Percentiles rank a stretch among this genome's conserved stretches.
Conservation (phyloP, 495 filamentous ascomycete species). For the Penicillium egyptiacum region DNA sequence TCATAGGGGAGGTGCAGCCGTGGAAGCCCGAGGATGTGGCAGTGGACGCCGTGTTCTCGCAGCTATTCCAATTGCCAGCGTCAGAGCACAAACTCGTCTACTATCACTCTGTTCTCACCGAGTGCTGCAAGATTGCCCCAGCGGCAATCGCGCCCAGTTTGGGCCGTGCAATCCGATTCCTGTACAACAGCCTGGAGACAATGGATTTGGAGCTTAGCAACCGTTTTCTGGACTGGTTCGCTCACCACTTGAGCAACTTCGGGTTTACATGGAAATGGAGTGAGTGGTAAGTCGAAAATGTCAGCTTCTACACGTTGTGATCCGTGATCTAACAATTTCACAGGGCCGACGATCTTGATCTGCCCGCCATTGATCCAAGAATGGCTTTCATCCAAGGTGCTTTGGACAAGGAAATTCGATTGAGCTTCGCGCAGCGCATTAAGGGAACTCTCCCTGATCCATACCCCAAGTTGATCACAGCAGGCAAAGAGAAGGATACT, state of each 20-base stretch:
- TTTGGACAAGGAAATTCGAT: slow-evolving; percentile 93
- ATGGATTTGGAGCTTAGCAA: slow-evolving; percentile 86
- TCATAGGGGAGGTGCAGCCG: slow-evolving; percentile 60
- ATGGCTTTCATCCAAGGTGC: slow-evolving; percentile 90
- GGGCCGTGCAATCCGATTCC: slow-evolving; percentile 87
- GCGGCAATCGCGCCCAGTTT: slow-evolving; percentile 94
- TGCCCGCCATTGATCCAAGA: slow-evolving; percentile 74
- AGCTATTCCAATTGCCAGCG: slow-evolving; percentile 81
- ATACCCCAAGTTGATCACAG: slow-evolving; percentile 77
- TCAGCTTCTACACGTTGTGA: not conserved
- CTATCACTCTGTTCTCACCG: slow-evolving; percentile 91
- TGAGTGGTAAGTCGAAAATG: slow-evolving; percentile 66
- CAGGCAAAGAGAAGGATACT: slow-evolving; percentile 87
- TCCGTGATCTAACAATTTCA: slow-evolving; percentile 12
- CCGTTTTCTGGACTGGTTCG: slow-evolving; percentile 96
- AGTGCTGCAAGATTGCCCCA: slow-evolving; percentile 91
- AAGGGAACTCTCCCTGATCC: slow-evolving; percentile 87
- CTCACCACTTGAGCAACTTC: slow-evolving; percentile 97
- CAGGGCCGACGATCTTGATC: slow-evolving; percentile 78
- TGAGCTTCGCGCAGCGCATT: slow-evolving; percentile 95
- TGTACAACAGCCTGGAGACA: slow-evolving; percentile 75
- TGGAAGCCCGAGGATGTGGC: slow-evolving; percentile 99
- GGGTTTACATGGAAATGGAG: slow-evolving; percentile 99
- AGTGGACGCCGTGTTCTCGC: slow-evolving; percentile 94
- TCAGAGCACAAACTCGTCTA: slow-evolving; percentile 95